Conservation (phyloP, 2,329 filamentous ascomycete species). For the Elsinoe australis region DNA sequence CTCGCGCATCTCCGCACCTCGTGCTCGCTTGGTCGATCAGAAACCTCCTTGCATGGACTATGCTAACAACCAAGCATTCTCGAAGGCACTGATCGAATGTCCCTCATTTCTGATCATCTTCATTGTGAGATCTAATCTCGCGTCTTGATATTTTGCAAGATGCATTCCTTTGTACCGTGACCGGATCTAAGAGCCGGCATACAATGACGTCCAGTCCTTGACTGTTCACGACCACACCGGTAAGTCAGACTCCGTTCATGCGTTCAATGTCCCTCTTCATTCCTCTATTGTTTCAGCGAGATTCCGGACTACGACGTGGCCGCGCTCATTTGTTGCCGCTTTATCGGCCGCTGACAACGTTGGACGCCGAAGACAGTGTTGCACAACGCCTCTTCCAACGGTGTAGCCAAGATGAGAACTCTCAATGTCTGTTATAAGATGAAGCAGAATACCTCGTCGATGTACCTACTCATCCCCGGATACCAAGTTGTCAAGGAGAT, state of each 20-base stretch:
- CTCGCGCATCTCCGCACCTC: not conserved
- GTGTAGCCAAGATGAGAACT: conserved; percentile 11
- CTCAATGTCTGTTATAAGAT: conserved; percentile 10
- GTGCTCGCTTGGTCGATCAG: not conserved
- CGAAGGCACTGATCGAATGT: not conserved
- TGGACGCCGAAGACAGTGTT: conserved; percentile 4
- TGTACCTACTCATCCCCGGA: conserved; percentile 7
- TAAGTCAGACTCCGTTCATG: not conserved
- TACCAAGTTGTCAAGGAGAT: conserved; percentile 5
- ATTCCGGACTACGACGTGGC: conserved; percentile 1
- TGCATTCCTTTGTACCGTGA: not conserved
- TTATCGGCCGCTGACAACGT: conserved; percentile 15
- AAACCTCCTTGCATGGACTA: not conserved
- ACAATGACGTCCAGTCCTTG: not conserved
- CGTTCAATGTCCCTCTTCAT: not conserved
- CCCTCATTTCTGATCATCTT: too few relatives aligned
- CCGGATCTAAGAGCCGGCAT: too few relatives aligned
- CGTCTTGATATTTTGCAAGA: not conserved
- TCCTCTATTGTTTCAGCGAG: conserved; percentile 14
- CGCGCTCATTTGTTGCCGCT: conserved; percentile 5
- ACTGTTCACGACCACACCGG: not conserved
- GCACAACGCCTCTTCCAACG: conserved; percentile 8
- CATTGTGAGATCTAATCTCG: not conserved
- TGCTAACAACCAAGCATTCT: conserved; percentile 11
- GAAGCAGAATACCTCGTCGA: not conserved